Evolutionary conservation across 2,329 filamentous ascomycete species (phyloP), one percentile per base, ranked within the genome.

Genomic region (Golovinomyces cichoracearum): DNA sequence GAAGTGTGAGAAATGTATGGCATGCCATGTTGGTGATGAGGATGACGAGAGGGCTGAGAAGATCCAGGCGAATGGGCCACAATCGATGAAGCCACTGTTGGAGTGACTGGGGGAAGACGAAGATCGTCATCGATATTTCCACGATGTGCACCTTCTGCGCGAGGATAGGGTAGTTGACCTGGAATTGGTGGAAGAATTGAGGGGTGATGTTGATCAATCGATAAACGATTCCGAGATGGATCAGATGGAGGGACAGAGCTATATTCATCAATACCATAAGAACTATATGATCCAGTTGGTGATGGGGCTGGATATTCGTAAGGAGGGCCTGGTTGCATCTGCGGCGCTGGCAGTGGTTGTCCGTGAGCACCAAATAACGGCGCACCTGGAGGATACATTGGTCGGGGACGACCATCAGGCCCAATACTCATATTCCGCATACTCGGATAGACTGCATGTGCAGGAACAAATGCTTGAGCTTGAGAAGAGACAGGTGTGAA

Each of bases 401-500:
- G 55, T 35, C 57, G 55, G 25, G 57, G 54, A 23, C 57, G 57
- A 17, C 62, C 60, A 46, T 62, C 55, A 37, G 59, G 57, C 26
- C 60, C 61, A 41, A 61, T 56, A 27, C 53, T 56, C 53, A 59
- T 57, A 53, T 67, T 67, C 49, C 68, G 65, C 58, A 72, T 60
- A 56, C 69, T 65, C 15, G 71, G 70, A 53, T 72, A 80, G 50
- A 77, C 74, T 5, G 78, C 76, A 59, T 81, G 76, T 9, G 77
- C 78, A 6, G 78, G 78, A 29, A 83, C 78, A 58, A 83, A 83
- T 10, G 79, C 78, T 61, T 81, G 78, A 7, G 77, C 74, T 63
- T 82, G 78, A 10, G 77, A 78, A 3, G 76, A 81, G 22, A 83
- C 78, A 2, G 79, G 78, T 1, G 78, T 82, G 63, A 83, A 83